Evolutionary conservation across 2,329 filamentous ascomycete species (phyloP), one percentile per base, ranked within the genome.

Genomic region (Phoma sp.): DNA sequence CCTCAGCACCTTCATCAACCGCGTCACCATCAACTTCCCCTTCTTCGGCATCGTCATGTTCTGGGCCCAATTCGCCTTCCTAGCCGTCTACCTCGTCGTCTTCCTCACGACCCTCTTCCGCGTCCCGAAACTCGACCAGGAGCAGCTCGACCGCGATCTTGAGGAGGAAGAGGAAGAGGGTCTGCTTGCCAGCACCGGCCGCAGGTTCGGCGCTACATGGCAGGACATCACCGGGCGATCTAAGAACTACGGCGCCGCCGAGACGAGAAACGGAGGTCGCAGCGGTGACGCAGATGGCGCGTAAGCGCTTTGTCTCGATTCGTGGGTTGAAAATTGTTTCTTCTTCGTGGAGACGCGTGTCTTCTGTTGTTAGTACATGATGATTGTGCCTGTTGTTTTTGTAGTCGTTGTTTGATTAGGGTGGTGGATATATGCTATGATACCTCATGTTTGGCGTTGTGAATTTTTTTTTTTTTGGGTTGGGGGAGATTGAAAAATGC

Each of bases 151-250:
- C 61, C 90, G 93, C 57, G 93, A 97, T 69, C 88, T 93, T 14
- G 91, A 96, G 74, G 90, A 88, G 25, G 92, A 93, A 15, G 95
- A 98, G 72, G 95, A 99, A 70, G 95, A 99, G 77, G 91, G 93
- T 10, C 79, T 99, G 42, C 79, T 99, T 39, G 91, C 92, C 0
- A 92, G 86, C 65, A 96, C 92, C 0, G 87, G 92, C 5, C 80
- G 92, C 52, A 83, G 92, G 26, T 92, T 96, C 63, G 89, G 90
- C 36, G 91, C 91, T 5, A 92, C 90, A 1, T 97, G 92, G 92
- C 86, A 93, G 72, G 92, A 96, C 71, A 88, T 96, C 43, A 91
- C 89, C 1, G 89, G 89, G 1, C 74, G 83, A 18, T 75, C 78
- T 34, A 68, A 56, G 53, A 69, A 66, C 1, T 74, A 75, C 42